Evolutionary conservation across 306 rosid genomes (phyloP).

Genomic region (Notholithocarpus densiflorus): DNA sequence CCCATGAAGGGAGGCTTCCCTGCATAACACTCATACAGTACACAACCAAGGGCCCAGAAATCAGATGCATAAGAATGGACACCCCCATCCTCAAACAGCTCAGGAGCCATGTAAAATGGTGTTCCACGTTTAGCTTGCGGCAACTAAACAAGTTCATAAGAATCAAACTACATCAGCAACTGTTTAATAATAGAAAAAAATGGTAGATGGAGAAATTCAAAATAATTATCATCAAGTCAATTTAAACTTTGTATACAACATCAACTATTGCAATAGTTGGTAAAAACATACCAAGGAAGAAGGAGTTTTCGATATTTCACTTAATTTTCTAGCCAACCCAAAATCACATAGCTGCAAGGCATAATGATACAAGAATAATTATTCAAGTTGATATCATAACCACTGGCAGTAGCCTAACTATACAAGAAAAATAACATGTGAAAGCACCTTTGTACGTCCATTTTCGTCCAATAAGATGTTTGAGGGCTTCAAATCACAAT

Average conservation of each 20-base stretch:
- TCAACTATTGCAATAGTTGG: conserved; percentile 3
- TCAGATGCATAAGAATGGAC: conserved; percentile 95
- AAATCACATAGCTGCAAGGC: conserved; percentile 90
- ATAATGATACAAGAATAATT: conserved; percentile 6
- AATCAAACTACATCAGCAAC: conserved; percentile 25
- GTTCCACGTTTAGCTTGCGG: conserved; percentile 98
- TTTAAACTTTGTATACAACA: background rate
- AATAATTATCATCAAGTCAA: conserved; percentile 1
- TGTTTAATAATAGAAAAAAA: conserved; percentile 1
- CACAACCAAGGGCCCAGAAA: conserved; percentile 98
- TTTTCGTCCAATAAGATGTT: conserved; percentile 89
- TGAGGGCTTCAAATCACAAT: conserved; percentile 96
- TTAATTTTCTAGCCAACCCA: conserved; percentile 91
- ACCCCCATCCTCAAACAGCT: conserved; percentile 93
- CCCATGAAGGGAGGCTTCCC: conserved; percentile 96
- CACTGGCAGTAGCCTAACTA: background rate
- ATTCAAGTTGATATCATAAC: background rate
- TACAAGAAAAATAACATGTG: background rate
- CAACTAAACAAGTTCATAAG: conserved; percentile 48
- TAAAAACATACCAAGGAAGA: conserved; percentile 66
- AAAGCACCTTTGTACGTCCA: conserved; percentile 78
- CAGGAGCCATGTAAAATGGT: conserved; percentile 98
- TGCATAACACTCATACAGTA: conserved; percentile 82
- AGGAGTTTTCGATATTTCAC: conserved; percentile 71
- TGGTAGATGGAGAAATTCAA: background rate